These are phyloP conservation scores for Fomitopsis palustris DNA, from an alignment of 1,284 basidiomycete species.

Conservation along the genomic window DNA sequence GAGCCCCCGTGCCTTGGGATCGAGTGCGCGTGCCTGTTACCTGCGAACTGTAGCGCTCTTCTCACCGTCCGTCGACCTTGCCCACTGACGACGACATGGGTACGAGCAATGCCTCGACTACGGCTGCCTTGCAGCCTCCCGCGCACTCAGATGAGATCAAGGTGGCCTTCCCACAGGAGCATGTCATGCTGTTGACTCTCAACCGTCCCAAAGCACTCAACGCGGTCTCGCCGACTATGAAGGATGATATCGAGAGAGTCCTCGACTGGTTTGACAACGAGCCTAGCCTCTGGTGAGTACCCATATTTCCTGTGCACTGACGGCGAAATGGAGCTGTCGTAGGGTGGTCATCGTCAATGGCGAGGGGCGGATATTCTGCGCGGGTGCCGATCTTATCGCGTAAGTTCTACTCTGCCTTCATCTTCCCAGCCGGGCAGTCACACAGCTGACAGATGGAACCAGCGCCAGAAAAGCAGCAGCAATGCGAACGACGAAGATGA, in stretches of 20 bases:
- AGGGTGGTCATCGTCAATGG: constrained; percentile 82
- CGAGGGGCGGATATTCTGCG: constrained; percentile 74
- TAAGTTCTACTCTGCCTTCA: constrained; percentile 30
- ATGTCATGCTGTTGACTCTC: constrained; percentile 70
- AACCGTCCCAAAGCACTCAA: constrained; percentile 76
- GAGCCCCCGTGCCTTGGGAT: not conserved
- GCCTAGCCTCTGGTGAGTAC: constrained; percentile 66
- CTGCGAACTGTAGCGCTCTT: not conserved
- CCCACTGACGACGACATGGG: not conserved
- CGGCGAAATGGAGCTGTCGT: not conserved
- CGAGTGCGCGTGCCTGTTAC: not conserved
- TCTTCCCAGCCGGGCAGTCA: not conserved
- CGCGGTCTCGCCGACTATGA: constrained; percentile 65
- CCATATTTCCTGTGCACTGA: not conserved
- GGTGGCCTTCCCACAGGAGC: constrained; percentile 57
- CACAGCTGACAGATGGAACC: constrained; percentile 45
- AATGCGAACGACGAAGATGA: constrained; percentile 44
- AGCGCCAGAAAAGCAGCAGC: constrained; percentile 37
- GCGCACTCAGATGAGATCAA: constrained; percentile 52
- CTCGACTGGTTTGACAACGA: constrained; percentile 80
- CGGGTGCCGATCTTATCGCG: constrained; percentile 77
- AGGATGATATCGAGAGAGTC: constrained; percentile 49
- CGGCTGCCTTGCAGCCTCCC: constrained; percentile 31
- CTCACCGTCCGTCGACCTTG: not conserved
- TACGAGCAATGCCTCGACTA: constrained; percentile 1